Evolutionary conservation across 1,284 basidiomycete species (phyloP), one percentile per base, ranked within the genome.

Genomic region (Cystobasidiaceae sp.): DNA sequence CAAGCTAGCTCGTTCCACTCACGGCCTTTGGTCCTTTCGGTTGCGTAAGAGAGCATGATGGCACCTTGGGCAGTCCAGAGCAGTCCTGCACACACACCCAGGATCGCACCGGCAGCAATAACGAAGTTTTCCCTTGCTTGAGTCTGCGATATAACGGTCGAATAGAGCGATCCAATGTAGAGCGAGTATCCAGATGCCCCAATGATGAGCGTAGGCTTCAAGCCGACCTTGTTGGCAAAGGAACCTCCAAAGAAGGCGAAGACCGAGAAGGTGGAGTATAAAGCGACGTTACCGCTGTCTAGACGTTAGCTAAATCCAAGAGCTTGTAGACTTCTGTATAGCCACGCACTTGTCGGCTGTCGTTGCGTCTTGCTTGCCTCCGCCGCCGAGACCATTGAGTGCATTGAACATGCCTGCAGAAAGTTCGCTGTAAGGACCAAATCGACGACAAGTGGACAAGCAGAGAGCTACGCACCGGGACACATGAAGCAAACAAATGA

Each of bases 61-160:
- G 84, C 85, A 21, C 89, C 89, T 73, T 92, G 90, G 0, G 87
- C 87, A 0, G 87, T 86, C 89, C 89, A 90, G n/a, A 93, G 79
- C 27, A 92, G 75, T 49, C 87, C 88, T 13, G 91, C 90, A 72
- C 88, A 90, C 55, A 90, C 73, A 49, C 90, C 90, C 17, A 93
- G 84, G 65, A 92, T 78, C 30, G 88, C 88, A 33, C 90, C 90
- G 0, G 88, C 82, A 30, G 81, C 83, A 69, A 92, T 85, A 58
- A 88, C 85, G 71, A 89, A 90, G 27, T 49, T 50, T 28, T 67
- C 59, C 61, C 55, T 43, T 30, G 56, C 73, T 76, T 48, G 69
- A 37, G 67, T 76, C 75, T 67, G 75, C 71, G 73, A 77, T 77
- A 72, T 77, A 76, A 62, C 60, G 15, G 60, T 62, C 13, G 71